Conservation (phyloP, 176 grass and related monocot genomes). For the Hyparrhenia diplandra region DNA sequence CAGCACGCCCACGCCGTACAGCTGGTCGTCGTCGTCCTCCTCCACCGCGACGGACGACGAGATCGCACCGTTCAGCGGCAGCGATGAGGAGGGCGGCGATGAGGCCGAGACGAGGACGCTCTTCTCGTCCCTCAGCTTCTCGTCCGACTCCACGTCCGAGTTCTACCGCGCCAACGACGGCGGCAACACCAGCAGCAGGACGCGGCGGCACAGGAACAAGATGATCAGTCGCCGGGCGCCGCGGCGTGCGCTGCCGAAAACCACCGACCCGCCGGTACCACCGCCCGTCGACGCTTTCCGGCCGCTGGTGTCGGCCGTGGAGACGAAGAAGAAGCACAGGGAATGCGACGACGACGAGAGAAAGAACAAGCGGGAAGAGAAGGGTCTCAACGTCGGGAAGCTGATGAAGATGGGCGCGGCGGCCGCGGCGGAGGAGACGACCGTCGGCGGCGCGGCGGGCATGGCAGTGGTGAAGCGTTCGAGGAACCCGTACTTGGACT, state of each 20-base stretch:
- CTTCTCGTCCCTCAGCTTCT: constrained; percentile 80
- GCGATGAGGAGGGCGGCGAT: constrained; percentile 17
- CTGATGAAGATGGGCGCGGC: neutral
- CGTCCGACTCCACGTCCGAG: constrained; percentile 66
- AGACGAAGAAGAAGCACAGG: neutral
- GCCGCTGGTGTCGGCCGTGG: constrained; percentile 23
- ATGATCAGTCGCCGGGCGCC: neutral
- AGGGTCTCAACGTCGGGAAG: neutral
- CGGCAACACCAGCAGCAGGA: neutral
- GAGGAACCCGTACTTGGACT: constrained; percentile 76
- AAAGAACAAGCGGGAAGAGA: constrained; percentile 5
- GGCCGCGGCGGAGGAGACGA: neutral
- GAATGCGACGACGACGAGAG: neutral
- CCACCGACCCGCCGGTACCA: neutral
- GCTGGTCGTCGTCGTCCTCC: constrained; percentile 39
- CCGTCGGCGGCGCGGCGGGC: neutral
- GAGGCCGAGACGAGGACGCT: constrained; percentile 57
- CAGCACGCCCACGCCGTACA: constrained; percentile 13
- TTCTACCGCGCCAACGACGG: constrained; percentile 41
- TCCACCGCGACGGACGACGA: constrained; percentile 42
- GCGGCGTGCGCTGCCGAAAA: neutral
- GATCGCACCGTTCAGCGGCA: constrained; percentile 43
- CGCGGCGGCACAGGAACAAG: constrained; percentile 21
- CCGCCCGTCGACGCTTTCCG: constrained; percentile 12
- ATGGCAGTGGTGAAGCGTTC: constrained; percentile 78